Conservation (phyloP, 306 rosid species). For the Notholithocarpus densiflorus region DNA sequence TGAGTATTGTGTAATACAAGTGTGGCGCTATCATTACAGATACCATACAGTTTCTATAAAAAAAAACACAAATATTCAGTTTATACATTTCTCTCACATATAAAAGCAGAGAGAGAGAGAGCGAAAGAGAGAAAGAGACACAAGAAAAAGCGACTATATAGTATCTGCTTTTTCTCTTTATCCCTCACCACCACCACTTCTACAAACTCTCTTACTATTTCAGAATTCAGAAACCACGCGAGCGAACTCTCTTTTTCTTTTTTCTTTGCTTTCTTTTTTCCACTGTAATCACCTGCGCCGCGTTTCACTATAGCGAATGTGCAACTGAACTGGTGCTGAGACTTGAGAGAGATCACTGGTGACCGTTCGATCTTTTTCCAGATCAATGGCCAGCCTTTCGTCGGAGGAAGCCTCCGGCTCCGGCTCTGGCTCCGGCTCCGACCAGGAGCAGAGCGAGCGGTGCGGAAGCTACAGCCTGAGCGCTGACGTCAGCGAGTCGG, state of each 20-base stretch:
- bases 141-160: background rate
- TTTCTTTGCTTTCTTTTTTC: background rate
- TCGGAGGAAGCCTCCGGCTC: constrained; percentile 48
- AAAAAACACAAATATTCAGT: too few relatives aligned
- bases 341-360: constrained; percentile 17
- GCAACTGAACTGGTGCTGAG: constrained; percentile 20
- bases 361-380: background rate
- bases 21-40: too few relatives aligned
- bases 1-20: too few relatives aligned
- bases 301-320: constrained; percentile 22
- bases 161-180: constrained; percentile 6
- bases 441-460: constrained; percentile 65
- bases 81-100: too few relatives aligned
- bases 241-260: background rate
- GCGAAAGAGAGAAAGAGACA: background rate
- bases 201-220: background rate
- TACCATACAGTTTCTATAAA: too few relatives aligned
- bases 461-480: constrained; percentile 88
- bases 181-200: background rate
- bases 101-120: background rate
- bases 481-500: constrained; percentile 94
- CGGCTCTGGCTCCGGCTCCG: constrained; percentile 39
- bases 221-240: background rate
- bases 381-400: constrained; percentile 65
- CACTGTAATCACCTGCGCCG: background rate